Conservation (phyloP, 2,329 filamentous ascomycete genomes). For the Hypomyces perniciosus region DNA sequence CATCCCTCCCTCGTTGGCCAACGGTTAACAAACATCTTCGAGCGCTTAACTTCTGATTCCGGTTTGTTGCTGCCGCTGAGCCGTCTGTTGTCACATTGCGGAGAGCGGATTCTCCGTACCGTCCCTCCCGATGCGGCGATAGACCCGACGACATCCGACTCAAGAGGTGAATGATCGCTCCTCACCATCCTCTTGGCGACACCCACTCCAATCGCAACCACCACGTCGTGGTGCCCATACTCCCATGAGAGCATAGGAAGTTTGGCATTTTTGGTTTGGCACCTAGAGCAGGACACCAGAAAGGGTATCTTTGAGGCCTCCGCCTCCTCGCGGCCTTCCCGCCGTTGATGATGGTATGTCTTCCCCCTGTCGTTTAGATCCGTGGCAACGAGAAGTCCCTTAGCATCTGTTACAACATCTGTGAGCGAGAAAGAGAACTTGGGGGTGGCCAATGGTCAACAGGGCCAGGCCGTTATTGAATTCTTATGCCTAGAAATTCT, state of each 20-base stretch:
- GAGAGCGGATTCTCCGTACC: conserved; percentile 19
- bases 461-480: background rate
- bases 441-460: background rate
- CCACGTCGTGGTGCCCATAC: conserved; percentile 19
- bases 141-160: conserved; percentile 25
- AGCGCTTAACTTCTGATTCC: background rate
- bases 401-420: background rate
- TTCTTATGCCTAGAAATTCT: background rate
- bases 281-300: conserved; percentile 20
- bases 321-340: conserved; percentile 32
- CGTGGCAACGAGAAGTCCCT: background rate
- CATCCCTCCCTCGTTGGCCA: background rate
- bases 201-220: conserved; percentile 18
- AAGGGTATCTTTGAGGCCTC: conserved; percentile 27
- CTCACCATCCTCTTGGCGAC: conserved; percentile 18
- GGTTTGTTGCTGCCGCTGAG: background rate
- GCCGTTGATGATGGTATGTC: conserved; percentile 46
- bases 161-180: conserved; percentile 28
- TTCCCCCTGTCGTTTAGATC: background rate
- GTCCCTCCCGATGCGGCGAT: conserved; percentile 29
- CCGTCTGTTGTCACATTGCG: background rate
- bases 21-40: background rate
- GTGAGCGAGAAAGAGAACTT: background rate
- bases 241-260: conserved; percentile 25
- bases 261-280: conserved; percentile 19